phyloP scores from a whole-genome alignment of 208 protist species.

The Naegleria gruberi region DNA sequence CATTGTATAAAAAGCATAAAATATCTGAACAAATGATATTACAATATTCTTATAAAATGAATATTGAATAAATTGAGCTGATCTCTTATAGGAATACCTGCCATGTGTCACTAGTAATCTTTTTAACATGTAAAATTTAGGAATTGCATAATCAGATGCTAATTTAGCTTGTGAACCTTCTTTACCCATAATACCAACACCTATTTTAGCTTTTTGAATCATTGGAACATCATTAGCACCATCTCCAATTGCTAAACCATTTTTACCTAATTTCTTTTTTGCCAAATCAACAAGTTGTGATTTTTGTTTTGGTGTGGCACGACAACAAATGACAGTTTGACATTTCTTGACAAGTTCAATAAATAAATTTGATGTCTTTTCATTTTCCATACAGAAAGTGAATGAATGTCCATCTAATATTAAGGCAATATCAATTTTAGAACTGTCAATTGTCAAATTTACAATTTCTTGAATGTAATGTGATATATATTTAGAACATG shows the following conservation, averaged over 20 bases:
- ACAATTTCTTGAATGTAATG: too few species aligned
- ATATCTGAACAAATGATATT: slow-evolving; percentile 74
- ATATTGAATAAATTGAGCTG: slow-evolving; percentile 76
- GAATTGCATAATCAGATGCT: slow-evolving; percentile 84
- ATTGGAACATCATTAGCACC: slow-evolving; percentile 77
- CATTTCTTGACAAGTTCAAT: slow-evolving; percentile 11
- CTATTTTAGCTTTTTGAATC: slow-evolving; percentile 80
- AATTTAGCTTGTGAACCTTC: slow-evolving; percentile 84
- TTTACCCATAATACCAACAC: slow-evolving; percentile 82
- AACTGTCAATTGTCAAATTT: too few species aligned
- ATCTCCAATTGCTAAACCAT: slow-evolving; percentile 63
- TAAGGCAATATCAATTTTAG: background rate
- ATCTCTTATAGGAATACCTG: slow-evolving; percentile 77
- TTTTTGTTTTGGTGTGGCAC: slow-evolving; percentile 70
- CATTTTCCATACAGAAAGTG: background rate
- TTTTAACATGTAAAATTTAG: slow-evolving; percentile 79
- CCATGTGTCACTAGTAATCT: slow-evolving; percentile 86
- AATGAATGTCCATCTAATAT: slow-evolving; percentile 21
- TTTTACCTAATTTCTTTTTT: slow-evolving; percentile 42
- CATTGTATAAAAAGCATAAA: slow-evolving; percentile 68
- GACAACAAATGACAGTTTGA: slow-evolving; percentile 57
- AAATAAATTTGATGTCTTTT: background rate
- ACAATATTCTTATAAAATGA: slow-evolving; percentile 96
- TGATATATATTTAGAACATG: too few species aligned
- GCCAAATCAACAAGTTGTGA: slow-evolving; percentile 59